phyloP scores from a whole-genome alignment of 2,329 filamentous ascomycete species.

The Trichoderma citrinoviride region DNA sequence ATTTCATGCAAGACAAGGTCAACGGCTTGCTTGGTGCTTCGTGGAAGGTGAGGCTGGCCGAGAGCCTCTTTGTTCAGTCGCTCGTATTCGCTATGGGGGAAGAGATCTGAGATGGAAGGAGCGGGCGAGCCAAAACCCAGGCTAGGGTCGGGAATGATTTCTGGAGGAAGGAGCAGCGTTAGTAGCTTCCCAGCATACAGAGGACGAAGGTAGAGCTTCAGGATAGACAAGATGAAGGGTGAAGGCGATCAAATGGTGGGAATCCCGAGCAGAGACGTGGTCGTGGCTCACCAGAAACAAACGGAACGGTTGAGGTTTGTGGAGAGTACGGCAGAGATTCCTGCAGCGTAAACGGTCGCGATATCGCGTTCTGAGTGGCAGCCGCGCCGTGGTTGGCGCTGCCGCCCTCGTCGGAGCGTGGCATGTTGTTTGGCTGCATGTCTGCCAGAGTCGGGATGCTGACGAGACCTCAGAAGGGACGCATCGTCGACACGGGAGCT shows the following conservation, averaged over 20 bases:
- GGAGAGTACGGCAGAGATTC: constrained; percentile 82
- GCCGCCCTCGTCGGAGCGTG: constrained; percentile 37
- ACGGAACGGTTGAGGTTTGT: constrained; percentile 75
- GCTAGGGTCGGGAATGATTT: constrained; percentile 63
- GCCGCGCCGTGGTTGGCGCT: constrained; percentile 28
- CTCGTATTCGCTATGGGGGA: constrained; percentile 58
- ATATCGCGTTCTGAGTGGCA: constrained; percentile 30
- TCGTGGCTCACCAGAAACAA: constrained; percentile 62
- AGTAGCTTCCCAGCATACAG: not conserved
- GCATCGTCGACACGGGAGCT: constrained; percentile 31
- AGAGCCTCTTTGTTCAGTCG: constrained; percentile 69
- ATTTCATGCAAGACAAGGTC: constrained; percentile 74
- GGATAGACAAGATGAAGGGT: not conserved
- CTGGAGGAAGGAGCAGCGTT: constrained; percentile 38
- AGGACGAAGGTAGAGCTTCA: not conserved
- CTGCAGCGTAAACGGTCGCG: constrained; percentile 60
- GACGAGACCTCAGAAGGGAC: constrained; percentile 31
- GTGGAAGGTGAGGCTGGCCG: constrained; percentile 56
- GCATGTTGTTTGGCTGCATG: constrained; percentile 33
- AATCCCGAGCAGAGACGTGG: not conserved
- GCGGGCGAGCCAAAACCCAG: constrained; percentile 57
- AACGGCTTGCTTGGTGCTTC: constrained; percentile 67
- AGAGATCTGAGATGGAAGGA: constrained; percentile 48
- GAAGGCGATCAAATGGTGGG: too few relatives aligned
- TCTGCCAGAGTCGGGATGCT: constrained; percentile 33